phyloP scores from a whole-genome alignment of 1,139 yeast genomes.

The Pichia sp. region DNA sequence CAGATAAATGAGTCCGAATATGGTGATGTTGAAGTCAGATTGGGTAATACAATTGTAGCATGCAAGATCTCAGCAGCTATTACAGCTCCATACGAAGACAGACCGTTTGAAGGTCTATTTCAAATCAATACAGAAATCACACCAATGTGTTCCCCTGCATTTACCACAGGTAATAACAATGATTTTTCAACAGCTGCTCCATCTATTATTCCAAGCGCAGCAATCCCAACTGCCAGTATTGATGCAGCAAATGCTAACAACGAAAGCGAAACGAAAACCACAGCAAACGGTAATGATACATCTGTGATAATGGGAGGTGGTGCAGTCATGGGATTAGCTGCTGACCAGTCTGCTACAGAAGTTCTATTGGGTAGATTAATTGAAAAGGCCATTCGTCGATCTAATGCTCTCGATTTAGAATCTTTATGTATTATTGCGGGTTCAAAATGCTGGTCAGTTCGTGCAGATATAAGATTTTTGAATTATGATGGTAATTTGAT shows the following conservation, averaged over 20 bases:
- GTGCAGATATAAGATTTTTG: constrained; percentile 84
- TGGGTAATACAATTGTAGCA: constrained; percentile 71
- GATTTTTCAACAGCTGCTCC: constrained; percentile 13
- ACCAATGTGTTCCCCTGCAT: constrained; percentile 82
- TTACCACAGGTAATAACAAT: constrained; percentile 52
- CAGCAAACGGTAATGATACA: neutral
- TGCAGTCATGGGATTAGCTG: constrained; percentile 12
- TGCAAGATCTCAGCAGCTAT: constrained; percentile 77
- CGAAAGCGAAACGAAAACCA: neutral
- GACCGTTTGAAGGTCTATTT: constrained; percentile 92
- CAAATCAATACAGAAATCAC: constrained; percentile 77
- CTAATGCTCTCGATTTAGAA: constrained; percentile 86
- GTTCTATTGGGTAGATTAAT: constrained; percentile 68
- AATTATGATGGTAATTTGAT: constrained; percentile 89
- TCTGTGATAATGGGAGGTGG: constrained; percentile 11
- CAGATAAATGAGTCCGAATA: constrained; percentile 39
- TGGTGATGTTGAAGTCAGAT: constrained; percentile 62
- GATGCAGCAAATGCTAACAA: neutral
- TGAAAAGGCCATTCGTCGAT: constrained; percentile 85
- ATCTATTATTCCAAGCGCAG: constrained; percentile 10
- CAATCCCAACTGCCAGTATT: constrained; percentile 1
- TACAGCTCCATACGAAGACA: constrained; percentile 76
- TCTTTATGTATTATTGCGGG: constrained; percentile 89
- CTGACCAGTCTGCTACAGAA: constrained; percentile 62
- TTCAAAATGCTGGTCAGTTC: constrained; percentile 77